Evolutionary conservation across 768 basidiomycete species (phyloP).

Genomic region (Leccinum sublutescens): DNA sequence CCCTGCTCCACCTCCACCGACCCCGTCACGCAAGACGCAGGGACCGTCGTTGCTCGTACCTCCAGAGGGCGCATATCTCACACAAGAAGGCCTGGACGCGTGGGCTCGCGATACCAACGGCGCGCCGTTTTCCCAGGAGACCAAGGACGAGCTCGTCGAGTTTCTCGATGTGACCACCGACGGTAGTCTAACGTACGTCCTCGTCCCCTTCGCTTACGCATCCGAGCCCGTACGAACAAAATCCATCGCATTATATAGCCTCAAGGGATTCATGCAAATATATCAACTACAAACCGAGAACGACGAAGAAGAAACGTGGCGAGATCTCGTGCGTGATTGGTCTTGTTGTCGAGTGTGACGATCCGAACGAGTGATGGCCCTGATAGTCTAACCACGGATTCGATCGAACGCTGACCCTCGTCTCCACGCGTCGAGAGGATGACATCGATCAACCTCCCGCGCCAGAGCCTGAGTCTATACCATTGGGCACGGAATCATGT

Average conservation of each 20-base stretch:
- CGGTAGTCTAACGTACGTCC: conserved; percentile 67
- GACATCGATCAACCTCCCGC: conserved; percentile 32
- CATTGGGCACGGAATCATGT: conserved; percentile 19
- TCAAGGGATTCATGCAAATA: conserved; percentile 79
- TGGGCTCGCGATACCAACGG: conserved; percentile 85
- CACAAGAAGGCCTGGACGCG: conserved; percentile 59
- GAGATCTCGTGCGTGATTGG: conserved; percentile 59
- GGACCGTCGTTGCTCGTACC: conserved; percentile 42
- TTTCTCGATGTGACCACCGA: conserved; percentile 74
- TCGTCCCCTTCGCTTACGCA: neutral
- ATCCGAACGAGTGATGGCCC: conserved; percentile 12
- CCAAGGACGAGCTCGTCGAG: conserved; percentile 74
- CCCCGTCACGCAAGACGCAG: conserved; percentile 15
- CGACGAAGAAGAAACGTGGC: conserved; percentile 84
- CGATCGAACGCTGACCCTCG: conserved; percentile 61
- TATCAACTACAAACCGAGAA: conserved; percentile 85
- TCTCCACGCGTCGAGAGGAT: conserved; percentile 53
- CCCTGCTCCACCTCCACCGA: conserved; percentile 34
- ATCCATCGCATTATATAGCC: conserved; percentile 37
- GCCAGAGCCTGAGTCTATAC: conserved; percentile 14
- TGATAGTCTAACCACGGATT: conserved; percentile 72
- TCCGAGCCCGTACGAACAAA: neutral
- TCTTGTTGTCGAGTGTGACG: neutral
- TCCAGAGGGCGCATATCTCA: conserved; percentile 53
- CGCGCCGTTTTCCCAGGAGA: conserved; percentile 70